phyloP scores from a whole-genome alignment of 2,329 filamentous ascomycete genomes.

The Alternaria arbusti region DNA sequence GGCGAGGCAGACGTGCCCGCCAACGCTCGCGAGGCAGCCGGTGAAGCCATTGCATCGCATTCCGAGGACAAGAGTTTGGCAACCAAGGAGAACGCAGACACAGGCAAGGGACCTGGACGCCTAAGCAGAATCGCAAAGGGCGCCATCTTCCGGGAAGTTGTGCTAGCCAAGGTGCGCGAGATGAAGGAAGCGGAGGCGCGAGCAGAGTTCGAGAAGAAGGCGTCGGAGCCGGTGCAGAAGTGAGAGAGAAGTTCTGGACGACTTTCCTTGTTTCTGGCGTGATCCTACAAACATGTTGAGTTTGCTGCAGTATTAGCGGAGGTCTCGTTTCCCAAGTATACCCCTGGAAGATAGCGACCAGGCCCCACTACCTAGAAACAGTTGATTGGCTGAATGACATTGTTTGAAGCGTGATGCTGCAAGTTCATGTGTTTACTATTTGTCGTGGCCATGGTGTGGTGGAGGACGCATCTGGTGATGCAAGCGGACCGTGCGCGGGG shows the following conservation, averaged over 20 bases:
- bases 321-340: constrained; percentile 35
- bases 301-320: constrained; percentile 33
- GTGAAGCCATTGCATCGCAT: constrained; percentile 49
- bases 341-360: constrained; percentile 32
- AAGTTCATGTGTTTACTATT: background rate
- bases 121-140: constrained; percentile 66
- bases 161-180: constrained; percentile 90
- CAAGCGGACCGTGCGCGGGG: constrained; percentile 5
- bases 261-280: constrained; percentile 10
- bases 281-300: constrained; percentile 18
- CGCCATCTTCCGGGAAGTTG: constrained; percentile 91
- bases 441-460: background rate
- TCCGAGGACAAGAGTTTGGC: constrained; percentile 35
- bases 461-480: constrained; percentile 5
- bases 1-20: constrained; percentile 66
- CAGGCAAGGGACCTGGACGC: constrained; percentile 55
- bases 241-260: constrained; percentile 4
- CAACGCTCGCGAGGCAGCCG: constrained; percentile 65
- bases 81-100: constrained; percentile 32
- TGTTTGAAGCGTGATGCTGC: background rate
- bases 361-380: constrained; percentile 20
- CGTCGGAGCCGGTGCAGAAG: constrained; percentile 45
- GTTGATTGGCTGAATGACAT: constrained; percentile 5
- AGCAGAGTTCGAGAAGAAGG: constrained; percentile 69
- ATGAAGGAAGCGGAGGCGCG: constrained; percentile 86